phyloP scores from a whole-genome alignment of 2,329 filamentous ascomycete species.

The Fonsecaea pedrosoi region DNA sequence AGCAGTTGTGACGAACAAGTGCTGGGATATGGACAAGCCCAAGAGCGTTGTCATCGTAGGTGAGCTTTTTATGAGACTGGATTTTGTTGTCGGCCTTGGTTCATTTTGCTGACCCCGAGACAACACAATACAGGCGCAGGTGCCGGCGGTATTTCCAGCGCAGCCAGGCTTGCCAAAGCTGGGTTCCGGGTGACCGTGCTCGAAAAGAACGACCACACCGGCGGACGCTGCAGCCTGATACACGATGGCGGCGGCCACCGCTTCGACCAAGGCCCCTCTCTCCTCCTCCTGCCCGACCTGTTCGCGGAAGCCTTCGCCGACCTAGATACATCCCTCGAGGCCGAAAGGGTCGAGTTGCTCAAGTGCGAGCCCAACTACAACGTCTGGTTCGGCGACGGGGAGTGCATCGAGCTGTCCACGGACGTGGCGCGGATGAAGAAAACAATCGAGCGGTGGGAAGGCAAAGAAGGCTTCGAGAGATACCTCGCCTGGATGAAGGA shows the following conservation, averaged over 20 bases:
- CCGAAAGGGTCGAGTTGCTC: constrained; percentile 70
- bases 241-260: constrained; percentile 59
- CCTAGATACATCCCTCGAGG: constrained; percentile 69
- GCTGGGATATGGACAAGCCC: constrained; percentile 39
- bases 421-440: constrained; percentile 73
- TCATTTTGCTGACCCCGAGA: constrained; percentile 5
- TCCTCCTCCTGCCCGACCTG: constrained; percentile 73
- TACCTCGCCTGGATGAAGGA: constrained; percentile 72
- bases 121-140: constrained; percentile 64
- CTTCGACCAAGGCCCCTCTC: constrained; percentile 78
- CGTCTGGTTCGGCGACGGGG: constrained; percentile 74
- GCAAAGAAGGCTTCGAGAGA: constrained; percentile 72
- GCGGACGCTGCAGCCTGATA: constrained; percentile 73
- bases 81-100: not conserved
- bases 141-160: constrained; percentile 73
- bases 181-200: constrained; percentile 75
- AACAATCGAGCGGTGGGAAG: constrained; percentile 76
- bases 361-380: constrained; percentile 80
- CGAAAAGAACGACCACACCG: constrained; percentile 77
- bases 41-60: constrained; percentile 63
- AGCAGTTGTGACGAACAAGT: not conserved
- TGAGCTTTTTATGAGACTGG: constrained; percentile 42
- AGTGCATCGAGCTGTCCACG: constrained; percentile 68
- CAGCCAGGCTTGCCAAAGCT: constrained; percentile 72
- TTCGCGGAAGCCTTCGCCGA: constrained; percentile 74